These are phyloP conservation scores for Sclerospora graminicola DNA, from an alignment of 352 stramenopile genomes.

Conservation along the genomic window DNA sequence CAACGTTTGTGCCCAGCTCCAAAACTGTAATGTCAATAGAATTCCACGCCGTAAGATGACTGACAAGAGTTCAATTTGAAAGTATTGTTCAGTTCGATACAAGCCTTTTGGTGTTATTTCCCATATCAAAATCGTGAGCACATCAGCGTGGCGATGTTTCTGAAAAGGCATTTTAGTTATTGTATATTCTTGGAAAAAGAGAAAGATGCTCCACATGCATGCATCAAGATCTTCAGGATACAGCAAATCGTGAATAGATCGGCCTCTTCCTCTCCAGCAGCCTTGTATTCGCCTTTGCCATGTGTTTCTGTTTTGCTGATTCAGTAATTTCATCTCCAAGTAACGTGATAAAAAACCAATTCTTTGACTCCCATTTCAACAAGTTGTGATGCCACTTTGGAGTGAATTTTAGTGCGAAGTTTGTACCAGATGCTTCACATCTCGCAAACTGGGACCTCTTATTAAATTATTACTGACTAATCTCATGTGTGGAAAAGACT, in stretches of 20 bases:
- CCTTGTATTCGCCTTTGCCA: slow-evolving; percentile 22
- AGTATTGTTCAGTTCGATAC: slow-evolving; percentile 44
- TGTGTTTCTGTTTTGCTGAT: slow-evolving; percentile 13
- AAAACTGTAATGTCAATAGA: slow-evolving; percentile 38
- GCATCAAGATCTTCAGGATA: slow-evolving; percentile 64
- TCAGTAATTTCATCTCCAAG: slow-evolving; percentile 40
- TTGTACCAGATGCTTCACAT: slow-evolving; percentile 55
- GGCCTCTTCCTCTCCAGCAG: slow-evolving; percentile 44
- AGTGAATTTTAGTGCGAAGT: no score
- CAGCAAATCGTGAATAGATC: no score
- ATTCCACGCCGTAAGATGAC: slow-evolving; percentile 49
- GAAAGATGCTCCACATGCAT: slow-evolving; percentile 53
- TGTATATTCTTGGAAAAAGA: slow-evolving; percentile 49
- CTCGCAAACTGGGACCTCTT: slow-evolving; percentile 5
- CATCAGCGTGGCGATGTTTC: slow-evolving; percentile 19
- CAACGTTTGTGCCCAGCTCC: slow-evolving; percentile 33
- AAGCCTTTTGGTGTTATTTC: slow-evolving; percentile 21
- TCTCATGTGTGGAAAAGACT: slow-evolving; percentile 48
- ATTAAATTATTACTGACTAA: slow-evolving; percentile 20
- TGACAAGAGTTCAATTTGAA: slow-evolving; percentile 49
- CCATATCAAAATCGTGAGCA: slow-evolving; percentile 32
- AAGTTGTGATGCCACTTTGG: slow-evolving; percentile 50
- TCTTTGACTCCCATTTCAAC: slow-evolving; percentile 35
- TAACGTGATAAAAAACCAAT: slow-evolving; percentile 35
- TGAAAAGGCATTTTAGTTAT: slow-evolving; percentile 17